Evolutionary conservation across 169 alveolate genomes (phyloP).

Genomic region (Perkinsus marinus): DNA sequence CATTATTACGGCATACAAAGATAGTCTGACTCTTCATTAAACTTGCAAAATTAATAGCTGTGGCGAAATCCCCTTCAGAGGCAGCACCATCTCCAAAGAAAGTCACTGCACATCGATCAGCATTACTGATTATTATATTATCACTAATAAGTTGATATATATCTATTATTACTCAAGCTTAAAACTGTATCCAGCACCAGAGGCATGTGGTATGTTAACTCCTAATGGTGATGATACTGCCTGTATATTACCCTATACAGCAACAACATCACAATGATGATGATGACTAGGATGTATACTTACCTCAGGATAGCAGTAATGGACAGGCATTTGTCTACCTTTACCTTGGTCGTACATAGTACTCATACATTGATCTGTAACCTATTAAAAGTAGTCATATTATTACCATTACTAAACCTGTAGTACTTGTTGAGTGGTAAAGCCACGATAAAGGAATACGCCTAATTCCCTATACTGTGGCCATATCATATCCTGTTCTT

Average conservation of each 20-base stretch:
- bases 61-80: constrained; percentile 87
- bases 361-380: constrained; percentile 27
- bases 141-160: neutral
- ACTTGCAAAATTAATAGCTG: constrained; percentile 88
- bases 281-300: no score
- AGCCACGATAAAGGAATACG: constrained; percentile 76
- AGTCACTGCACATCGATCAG: constrained; percentile 69
- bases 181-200: constrained; percentile 87
- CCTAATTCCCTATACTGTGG: constrained; percentile 88
- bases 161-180: constrained; percentile 30
- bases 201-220: constrained; percentile 85
- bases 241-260: constrained; percentile 42
- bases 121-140: constrained; percentile 15
- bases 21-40: constrained; percentile 75
- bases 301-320: constrained; percentile 40
- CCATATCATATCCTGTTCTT: constrained; percentile 63
- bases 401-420: neutral
- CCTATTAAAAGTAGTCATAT: no score
- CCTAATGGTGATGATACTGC: constrained; percentile 86
- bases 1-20: constrained; percentile 86
- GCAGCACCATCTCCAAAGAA: constrained; percentile 97
- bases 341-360: constrained; percentile 74
- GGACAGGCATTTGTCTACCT: constrained; percentile 93
- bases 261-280: constrained; percentile 12
- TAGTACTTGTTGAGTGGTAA: constrained; percentile 51